Base-by-base conservation (phyloP, 2,329 filamentous ascomycete genomes). In the Xylaria sp. region DNA sequence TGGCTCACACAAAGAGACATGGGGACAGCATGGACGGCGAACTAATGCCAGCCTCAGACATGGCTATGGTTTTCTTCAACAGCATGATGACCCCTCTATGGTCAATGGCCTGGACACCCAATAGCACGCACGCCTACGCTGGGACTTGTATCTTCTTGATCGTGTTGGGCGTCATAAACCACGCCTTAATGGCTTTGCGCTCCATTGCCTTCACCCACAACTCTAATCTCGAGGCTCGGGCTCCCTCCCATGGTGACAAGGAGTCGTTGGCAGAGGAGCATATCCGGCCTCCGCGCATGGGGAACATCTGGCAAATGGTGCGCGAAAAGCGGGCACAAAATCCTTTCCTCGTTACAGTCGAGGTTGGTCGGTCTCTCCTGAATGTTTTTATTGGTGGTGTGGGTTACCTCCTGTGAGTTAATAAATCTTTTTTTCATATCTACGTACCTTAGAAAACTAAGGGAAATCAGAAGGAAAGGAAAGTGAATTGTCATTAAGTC, bases 71-170 rank as follows among this genome's bases (percentile, higher is more conserved):
- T 5, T 76, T 78, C 63, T 91, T 91, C 80, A 87, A 87, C 73
- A 88, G 85, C 71, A 82, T 83, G 65, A 87, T 88, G 55, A 92
- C 90, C 0, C 84, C 90, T 2, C 84, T 93, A 54, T 93, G 86
- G 82, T 90, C 92, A 18, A 78, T 81, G 35, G 79, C 84, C 61
- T 98, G 94, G 93, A 91, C 92, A 1, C 94, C 95, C 2, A 81
- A 79, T 32, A 90, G 83, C 50, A 83, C 86, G 6, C 93, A 92
- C 75, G 83, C 87, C 66, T 98, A 98, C 80, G 93, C 93, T 1
- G 95, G 89, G 60, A 97, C 93, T 23, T 97, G 95, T 84, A 92
- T 98, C 78, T 98, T 98, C 81, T 87, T 98, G 69, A 90, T 97
- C 77, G 75, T 91, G 48, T 88, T 98, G 63, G 91, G 90, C 67